A percentile compares a stretch with the other conserved stretches of the same genome.
Conservation (phyloP, 2,329 filamentous ascomycete genomes). For the Colletotrichum sp. region DNA sequence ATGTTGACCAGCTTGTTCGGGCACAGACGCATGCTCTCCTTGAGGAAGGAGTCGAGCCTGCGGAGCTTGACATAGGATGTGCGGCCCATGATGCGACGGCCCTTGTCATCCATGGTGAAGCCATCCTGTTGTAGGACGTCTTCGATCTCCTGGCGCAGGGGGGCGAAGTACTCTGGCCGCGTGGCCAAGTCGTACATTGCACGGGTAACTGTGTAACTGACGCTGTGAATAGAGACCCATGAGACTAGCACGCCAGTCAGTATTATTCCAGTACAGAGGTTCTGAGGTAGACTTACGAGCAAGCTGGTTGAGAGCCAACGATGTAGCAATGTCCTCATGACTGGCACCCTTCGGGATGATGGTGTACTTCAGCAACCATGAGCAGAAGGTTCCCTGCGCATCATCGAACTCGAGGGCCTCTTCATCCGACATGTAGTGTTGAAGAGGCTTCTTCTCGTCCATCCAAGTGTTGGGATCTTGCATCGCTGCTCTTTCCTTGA, state of each 20-base stretch:
- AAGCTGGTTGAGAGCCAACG: background rate
- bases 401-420: conserved; percentile 2
- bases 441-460: background rate
- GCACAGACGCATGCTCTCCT: conserved; percentile 36
- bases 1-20: conserved; percentile 25
- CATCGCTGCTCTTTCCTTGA: background rate
- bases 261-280: background rate
- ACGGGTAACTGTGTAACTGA: conserved; percentile 28
- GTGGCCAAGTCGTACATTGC: conserved; percentile 43
- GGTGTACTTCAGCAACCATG: conserved; percentile 1
- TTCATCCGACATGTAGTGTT: conserved; percentile 3
- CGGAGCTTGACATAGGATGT: conserved; percentile 23
- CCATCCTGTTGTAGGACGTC: conserved; percentile 36
- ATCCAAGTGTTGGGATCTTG: background rate
- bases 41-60: conserved; percentile 39
- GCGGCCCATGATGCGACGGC: background rate
- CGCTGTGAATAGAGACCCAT: conserved; percentile 5
- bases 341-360: background rate
- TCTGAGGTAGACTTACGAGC: background rate
- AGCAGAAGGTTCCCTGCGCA: conserved; percentile 5
- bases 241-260: background rate
- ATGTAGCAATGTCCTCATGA: background rate
- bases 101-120: conserved; percentile 19
- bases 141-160: conserved; percentile 47
- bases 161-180: conserved; percentile 42